Percentiles rank a stretch among this genome's conserved stretches.
Conservation (phyloP, 2,329 filamentous ascomycete species). For the Colletotrichum cordylinicola region DNA sequence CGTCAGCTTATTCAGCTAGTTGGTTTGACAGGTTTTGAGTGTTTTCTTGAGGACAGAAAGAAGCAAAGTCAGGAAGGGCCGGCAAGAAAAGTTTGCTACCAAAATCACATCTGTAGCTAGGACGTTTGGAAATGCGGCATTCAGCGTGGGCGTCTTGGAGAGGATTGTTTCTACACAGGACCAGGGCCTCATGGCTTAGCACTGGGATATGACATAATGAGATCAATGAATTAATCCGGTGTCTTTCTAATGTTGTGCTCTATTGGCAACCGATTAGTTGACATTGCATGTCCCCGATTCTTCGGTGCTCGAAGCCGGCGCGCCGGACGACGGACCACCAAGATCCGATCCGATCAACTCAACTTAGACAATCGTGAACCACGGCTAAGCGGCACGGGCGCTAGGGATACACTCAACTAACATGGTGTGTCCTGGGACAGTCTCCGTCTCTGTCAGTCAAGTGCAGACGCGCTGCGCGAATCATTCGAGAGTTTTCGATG, state of each 20-base stretch:
- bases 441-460: neutral
- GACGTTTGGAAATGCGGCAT: neutral
- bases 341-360: neutral
- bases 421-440: neutral
- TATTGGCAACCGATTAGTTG: neutral
- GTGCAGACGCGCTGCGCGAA: neutral
- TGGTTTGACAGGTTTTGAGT: neutral
- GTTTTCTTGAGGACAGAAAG: neutral
- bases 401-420: neutral
- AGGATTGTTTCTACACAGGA: neutral
- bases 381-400: neutral
- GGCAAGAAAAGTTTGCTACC: neutral
- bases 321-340: neutral
- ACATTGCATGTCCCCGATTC: neutral
- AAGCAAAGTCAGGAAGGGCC: neutral
- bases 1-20: neutral
- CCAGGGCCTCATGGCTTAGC: neutral
- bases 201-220: neutral
- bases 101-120: neutral
- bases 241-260: neutral
- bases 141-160: neutral
- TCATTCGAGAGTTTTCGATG: neutral
- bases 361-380: neutral
- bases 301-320: neutral
- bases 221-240: neutral